Conservation (phyloP, 1,284 basidiomycete genomes). For the Puccinia novopanici region DNA sequence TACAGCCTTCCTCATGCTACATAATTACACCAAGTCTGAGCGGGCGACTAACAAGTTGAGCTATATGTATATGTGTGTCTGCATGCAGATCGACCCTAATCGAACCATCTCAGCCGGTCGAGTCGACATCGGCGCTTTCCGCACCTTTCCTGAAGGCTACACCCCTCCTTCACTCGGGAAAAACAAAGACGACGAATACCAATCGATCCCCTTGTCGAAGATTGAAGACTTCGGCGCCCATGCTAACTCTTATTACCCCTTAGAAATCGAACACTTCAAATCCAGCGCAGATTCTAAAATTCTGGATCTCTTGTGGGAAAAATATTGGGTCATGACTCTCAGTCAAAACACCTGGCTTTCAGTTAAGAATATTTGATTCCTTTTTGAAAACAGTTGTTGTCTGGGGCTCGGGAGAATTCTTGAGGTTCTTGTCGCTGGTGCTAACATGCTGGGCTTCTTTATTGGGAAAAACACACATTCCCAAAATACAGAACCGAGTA, state of each 20-base stretch:
- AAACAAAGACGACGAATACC: conserved; percentile 6
- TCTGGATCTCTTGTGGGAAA: conserved; percentile 91
- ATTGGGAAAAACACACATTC: neutral
- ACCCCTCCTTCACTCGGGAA: conserved; percentile 43
- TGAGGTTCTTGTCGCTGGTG: neutral
- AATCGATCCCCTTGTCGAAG: conserved; percentile 67
- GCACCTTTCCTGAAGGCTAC: conserved; percentile 80
- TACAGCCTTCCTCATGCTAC: conserved; percentile 52
- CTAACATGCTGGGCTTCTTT: neutral
- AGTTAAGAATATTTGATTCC: conserved; percentile 63
- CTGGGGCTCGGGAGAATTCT: conserved; percentile 19
- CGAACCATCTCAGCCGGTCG: conserved; percentile 95
- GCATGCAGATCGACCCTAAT: conserved; percentile 87
- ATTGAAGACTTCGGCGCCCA: conserved; percentile 98
- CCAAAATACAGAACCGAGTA: conserved; percentile 72
- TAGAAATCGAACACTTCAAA: conserved; percentile 95
- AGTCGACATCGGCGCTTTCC: conserved; percentile 97
- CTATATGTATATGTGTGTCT: too few species aligned
- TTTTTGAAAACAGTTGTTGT: too few species aligned
- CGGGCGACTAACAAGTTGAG: conserved; percentile 4
- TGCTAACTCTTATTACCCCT: conserved; percentile 90
- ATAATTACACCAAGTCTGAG: neutral
- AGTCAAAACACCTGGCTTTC: conserved; percentile 86
- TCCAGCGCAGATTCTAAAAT: conserved; percentile 80
- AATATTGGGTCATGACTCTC: conserved; percentile 97